Conservation (phyloP, 2,329 filamentous ascomycete species). For the Talaromyces sp. region DNA sequence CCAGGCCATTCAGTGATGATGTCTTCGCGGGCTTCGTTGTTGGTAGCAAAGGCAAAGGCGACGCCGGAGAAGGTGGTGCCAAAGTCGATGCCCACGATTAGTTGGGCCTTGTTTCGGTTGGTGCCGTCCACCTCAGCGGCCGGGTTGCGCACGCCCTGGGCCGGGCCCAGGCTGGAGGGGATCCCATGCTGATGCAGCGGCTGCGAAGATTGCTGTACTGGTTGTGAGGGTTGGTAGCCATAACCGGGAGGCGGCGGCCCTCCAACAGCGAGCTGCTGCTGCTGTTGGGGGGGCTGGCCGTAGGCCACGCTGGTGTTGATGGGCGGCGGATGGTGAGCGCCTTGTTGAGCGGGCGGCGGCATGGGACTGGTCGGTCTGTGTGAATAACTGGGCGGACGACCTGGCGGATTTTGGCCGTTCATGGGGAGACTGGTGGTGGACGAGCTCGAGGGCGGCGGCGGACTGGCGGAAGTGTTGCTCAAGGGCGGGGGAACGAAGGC, state of each 20-base stretch:
- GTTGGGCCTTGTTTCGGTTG: slow-evolving; percentile 85
- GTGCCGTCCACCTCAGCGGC: slow-evolving; percentile 73
- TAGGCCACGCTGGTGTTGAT: slow-evolving; percentile 37
- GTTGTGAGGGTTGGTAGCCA: slow-evolving; percentile 33
- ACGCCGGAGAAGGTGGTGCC: slow-evolving; percentile 98
- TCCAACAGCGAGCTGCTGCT: slow-evolving; percentile 29
- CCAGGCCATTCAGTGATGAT: slow-evolving; percentile 99
- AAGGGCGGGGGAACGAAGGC: slow-evolving; percentile 29
- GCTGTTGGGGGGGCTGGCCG: slow-evolving; percentile 53
- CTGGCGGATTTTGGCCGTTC: slow-evolving; percentile 50
- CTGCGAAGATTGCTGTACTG: slow-evolving; percentile 10
- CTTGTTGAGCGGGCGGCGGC: slow-evolving; percentile 23
- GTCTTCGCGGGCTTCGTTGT: slow-evolving; percentile 95
- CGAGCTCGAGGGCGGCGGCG: slow-evolving; percentile 37
- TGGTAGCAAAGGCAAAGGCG: slow-evolving; percentile 86
- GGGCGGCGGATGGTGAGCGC: slow-evolving; percentile 39
- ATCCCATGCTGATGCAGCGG: slow-evolving; percentile 18
- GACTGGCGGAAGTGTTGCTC: slow-evolving; percentile 27
- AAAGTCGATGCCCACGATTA: slow-evolving; percentile 99
- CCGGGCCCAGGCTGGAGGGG: slow-evolving; percentile 21
- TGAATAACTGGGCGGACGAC: slow-evolving; percentile 61
- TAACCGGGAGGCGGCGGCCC: slow-evolving; percentile 40
- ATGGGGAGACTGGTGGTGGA: slow-evolving; percentile 50
- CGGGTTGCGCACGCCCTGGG: slow-evolving; percentile 24
- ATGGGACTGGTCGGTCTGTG: slow-evolving; percentile 19